A percentile compares a stretch with the other conserved stretches of the same genome.
These are phyloP conservation scores for Botrytis aclada DNA, from an alignment of 2,329 filamentous ascomycete genomes.

Conservation along the genomic window DNA sequence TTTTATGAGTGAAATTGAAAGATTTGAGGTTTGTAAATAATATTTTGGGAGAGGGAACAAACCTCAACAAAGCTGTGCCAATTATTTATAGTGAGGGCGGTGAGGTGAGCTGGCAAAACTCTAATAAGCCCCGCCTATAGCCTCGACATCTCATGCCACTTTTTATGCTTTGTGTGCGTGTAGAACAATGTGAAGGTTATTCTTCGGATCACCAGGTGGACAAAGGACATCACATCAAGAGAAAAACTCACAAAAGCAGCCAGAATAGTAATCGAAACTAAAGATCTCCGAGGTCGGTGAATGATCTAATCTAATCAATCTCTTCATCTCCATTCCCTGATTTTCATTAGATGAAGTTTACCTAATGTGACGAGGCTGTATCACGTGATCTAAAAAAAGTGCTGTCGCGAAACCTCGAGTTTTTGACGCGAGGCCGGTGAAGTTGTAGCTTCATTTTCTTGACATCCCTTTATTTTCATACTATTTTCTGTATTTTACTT, in stretches of 20 bases:
- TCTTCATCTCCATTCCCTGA: neutral
- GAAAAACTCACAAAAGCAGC: neutral
- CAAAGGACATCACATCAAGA: neutral
- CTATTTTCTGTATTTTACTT: slow-evolving; percentile 5
- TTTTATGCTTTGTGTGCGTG: neutral
- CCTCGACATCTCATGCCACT: neutral
- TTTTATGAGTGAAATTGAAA: slow-evolving; percentile 36
- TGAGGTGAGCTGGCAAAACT: neutral
- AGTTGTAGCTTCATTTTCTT: slow-evolving; percentile 1
- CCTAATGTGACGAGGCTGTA: slow-evolving; percentile 20
- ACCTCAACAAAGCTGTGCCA: slow-evolving; percentile 14
- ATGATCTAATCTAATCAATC: slow-evolving; percentile 15
- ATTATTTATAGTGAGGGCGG: neutral
- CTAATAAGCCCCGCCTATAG: neutral
- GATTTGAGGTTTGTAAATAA: slow-evolving; percentile 2
- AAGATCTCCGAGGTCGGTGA: neutral
- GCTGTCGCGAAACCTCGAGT: slow-evolving; percentile 30
- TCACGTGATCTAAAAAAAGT: slow-evolving; percentile 29
- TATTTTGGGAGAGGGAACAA: neutral
- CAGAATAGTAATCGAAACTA: neutral
- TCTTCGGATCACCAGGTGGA: neutral
- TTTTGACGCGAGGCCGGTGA: slow-evolving; percentile 24
- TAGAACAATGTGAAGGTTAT: neutral
- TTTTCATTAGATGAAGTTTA: neutral
- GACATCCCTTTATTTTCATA: slow-evolving; percentile 13